Conservation (phyloP, 2,329 filamentous ascomycete species). For the Talaromyces sp. region DNA sequence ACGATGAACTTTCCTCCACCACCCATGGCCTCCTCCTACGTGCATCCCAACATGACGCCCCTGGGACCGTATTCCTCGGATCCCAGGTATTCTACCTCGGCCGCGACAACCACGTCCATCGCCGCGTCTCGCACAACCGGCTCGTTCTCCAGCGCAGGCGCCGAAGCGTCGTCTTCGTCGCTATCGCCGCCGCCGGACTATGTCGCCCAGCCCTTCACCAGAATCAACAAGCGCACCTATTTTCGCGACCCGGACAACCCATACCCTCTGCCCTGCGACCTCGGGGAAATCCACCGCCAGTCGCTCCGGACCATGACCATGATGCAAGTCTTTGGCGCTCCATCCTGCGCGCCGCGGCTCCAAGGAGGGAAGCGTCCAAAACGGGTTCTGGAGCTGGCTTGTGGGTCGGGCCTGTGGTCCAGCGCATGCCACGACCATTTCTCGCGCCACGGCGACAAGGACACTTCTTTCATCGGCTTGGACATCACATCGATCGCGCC, state of each 20-base stretch:
- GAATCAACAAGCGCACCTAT: conserved; percentile 76
- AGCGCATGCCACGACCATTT: conserved; percentile 80
- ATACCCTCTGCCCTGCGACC: conserved; percentile 85
- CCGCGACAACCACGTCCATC: not conserved
- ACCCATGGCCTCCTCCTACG: not conserved
- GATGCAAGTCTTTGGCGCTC: conserved; percentile 73
- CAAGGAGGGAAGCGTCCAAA: conserved; percentile 61
- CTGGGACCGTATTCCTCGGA: not conserved
- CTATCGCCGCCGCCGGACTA: conserved; percentile 31
- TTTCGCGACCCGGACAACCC: conserved; percentile 64
- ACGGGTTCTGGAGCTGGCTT: conserved; percentile 78
- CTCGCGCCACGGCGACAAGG: conserved; percentile 55
- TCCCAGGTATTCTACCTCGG: not conserved
- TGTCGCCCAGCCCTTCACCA: conserved; percentile 54
- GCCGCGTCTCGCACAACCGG: not conserved
- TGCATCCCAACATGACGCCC: not conserved
- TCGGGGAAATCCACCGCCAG: conserved; percentile 81
- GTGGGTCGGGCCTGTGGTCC: conserved; percentile 85
- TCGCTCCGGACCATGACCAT: conserved; percentile 75
- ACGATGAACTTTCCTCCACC: not conserved
- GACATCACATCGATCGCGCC: conserved; percentile 71
- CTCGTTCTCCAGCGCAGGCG: conserved; percentile 16
- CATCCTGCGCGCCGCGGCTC: conserved; percentile 66
- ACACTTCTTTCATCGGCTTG: conserved; percentile 69
- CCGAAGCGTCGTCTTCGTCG: conserved; percentile 28